These are phyloP conservation scores for Posidonia oceanica DNA, from an alignment of 116 monocot genomes.

Conservation along the genomic window DNA sequence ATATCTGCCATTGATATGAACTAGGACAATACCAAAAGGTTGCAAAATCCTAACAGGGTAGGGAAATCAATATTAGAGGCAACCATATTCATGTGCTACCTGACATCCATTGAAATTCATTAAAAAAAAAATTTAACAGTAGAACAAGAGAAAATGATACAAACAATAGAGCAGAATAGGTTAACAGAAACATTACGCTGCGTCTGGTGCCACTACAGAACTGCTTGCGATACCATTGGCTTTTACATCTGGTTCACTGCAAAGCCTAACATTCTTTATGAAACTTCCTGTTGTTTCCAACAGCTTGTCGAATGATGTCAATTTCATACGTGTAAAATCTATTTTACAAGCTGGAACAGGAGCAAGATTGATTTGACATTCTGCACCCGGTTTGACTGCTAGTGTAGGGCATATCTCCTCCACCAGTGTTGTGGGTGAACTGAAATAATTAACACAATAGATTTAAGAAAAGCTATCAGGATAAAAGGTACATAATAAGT, in stretches of 20 bases:
- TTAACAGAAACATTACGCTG: slow-evolving; percentile 46
- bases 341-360: slow-evolving; percentile 82
- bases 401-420: slow-evolving; percentile 3
- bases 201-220: slow-evolving; percentile 92
- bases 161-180: not conserved
- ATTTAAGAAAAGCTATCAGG: not conserved
- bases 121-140: too few species aligned
- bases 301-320: slow-evolving; percentile 88
- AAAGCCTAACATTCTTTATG: slow-evolving; percentile 82
- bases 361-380: slow-evolving; percentile 25
- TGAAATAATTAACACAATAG: slow-evolving; percentile 18
- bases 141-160: not conserved
- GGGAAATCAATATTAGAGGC: too few species aligned
- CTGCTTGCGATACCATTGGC: slow-evolving; percentile 31
- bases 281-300: slow-evolving; percentile 69
- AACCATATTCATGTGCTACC: too few species aligned
- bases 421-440: slow-evolving; percentile 5
- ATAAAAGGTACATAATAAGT: not conserved
- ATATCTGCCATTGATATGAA: too few species aligned
- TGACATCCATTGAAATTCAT: too few species aligned
- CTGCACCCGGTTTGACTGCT: slow-evolving; percentile 6
- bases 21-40: too few species aligned
- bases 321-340: slow-evolving; percentile 71
- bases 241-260: slow-evolving; percentile 49
- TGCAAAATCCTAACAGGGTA: too few species aligned